These are phyloP conservation scores for Aspergillus uvarum DNA, from an alignment of 2,329 filamentous ascomycete species.

Conservation along the genomic window DNA sequence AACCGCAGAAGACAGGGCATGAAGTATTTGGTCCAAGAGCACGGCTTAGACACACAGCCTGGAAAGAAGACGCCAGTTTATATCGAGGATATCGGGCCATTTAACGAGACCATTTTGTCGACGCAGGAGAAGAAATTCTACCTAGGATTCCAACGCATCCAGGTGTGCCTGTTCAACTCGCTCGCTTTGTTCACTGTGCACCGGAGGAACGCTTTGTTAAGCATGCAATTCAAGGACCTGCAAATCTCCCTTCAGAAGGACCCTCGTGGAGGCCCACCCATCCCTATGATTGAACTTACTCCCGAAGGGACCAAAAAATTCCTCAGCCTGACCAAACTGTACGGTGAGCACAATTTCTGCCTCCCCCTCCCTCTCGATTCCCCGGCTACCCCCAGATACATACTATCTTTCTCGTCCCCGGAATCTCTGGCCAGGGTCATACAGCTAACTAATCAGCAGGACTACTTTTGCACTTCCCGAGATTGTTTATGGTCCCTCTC, in stretches of 20 bases:
- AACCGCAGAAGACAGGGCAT: conserved; percentile 9
- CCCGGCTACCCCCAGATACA: too few species aligned
- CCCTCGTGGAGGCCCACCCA: conserved; percentile 16
- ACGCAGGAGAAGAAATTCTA: conserved; percentile 19
- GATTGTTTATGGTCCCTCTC: conserved; percentile 20
- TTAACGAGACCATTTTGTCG: conserved; percentile 19
- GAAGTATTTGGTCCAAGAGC: conserved; percentile 12
- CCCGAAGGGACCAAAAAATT: conserved; percentile 24
- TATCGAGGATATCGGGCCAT: conserved; percentile 19
- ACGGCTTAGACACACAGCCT: conserved; percentile 15
- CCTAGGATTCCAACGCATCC: conserved; percentile 17
- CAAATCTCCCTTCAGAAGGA: conserved; percentile 15
- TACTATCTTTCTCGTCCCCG: too few species aligned
- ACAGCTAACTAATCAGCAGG: conserved; percentile 14
- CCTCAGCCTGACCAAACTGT: conserved; percentile 25
- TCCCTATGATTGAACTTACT: conserved; percentile 20
- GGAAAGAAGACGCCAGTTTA: conserved; percentile 20
- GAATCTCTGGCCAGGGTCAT: too few species aligned
- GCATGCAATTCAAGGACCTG: conserved; percentile 17
- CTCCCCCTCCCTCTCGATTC: not conserved
- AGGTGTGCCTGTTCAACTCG: conserved; percentile 16
- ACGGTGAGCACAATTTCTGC: conserved; percentile 7
- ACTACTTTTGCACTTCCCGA: conserved; percentile 21
- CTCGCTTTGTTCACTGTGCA: conserved; percentile 18
- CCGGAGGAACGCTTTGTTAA: conserved; percentile 11